phyloP scores from a whole-genome alignment of 2,329 filamentous ascomycete species.

The Clonostachys solani region DNA sequence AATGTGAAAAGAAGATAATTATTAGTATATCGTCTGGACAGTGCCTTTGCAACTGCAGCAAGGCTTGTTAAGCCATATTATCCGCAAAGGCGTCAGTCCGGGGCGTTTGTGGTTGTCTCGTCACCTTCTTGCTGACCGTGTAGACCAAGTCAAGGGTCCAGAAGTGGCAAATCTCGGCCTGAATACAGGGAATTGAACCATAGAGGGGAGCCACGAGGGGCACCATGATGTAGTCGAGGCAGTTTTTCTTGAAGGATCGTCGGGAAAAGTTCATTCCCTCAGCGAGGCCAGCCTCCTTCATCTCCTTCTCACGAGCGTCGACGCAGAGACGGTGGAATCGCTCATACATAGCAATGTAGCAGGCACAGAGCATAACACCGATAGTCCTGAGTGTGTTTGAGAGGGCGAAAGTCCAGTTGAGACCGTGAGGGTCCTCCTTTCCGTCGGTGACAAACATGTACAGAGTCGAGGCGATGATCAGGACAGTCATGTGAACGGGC shows the following conservation, averaged over 20 bases:
- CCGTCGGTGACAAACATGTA: slow-evolving; percentile 52
- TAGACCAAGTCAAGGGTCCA: slow-evolving; percentile 68
- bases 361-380: slow-evolving; percentile 58
- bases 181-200: slow-evolving; percentile 62
- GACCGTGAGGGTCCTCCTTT: slow-evolving; percentile 42
- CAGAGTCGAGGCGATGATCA: slow-evolving; percentile 58
- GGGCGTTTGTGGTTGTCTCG: slow-evolving; percentile 43
- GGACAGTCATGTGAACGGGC: slow-evolving; percentile 61
- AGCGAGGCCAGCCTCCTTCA: slow-evolving; percentile 59
- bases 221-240: slow-evolving; percentile 60
- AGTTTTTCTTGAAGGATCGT: slow-evolving; percentile 49
- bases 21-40: not conserved
- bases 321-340: slow-evolving; percentile 61
- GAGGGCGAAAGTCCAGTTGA: slow-evolving; percentile 55
- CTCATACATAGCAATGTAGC: slow-evolving; percentile 65
- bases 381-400: slow-evolving; percentile 56
- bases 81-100: slow-evolving; percentile 31
- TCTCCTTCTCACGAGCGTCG: slow-evolving; percentile 57
- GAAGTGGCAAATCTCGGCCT: slow-evolving; percentile 66
- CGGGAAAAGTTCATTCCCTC: slow-evolving; percentile 64
- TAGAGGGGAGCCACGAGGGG: slow-evolving; percentile 65
- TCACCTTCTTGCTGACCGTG: slow-evolving; percentile 67
- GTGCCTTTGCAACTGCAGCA: not conserved
- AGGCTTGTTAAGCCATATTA: slow-evolving; percentile 34
- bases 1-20: not conserved